phyloP scores from a whole-genome alignment of 169 alveolate genomes.

The Plasmodium adleri region DNA sequence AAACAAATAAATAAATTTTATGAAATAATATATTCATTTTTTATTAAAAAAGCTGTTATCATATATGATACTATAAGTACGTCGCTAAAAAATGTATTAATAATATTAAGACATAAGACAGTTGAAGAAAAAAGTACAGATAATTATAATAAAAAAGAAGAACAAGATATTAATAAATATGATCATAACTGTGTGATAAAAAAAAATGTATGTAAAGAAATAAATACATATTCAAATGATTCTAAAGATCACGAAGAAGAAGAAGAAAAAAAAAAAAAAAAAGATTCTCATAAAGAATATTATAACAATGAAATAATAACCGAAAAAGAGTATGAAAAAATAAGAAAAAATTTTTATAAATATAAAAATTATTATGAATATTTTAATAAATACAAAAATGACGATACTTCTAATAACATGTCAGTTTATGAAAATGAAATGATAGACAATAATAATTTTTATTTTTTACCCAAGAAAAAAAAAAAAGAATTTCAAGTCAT shows the following conservation, averaged over 20 bases:
- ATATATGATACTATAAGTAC: too few relatives aligned
- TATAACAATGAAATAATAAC: not conserved
- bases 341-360: constrained; percentile 25
- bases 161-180: not conserved
- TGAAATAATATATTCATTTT: too few relatives aligned
- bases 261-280: not conserved
- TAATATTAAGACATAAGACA: too few relatives aligned
- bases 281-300: not conserved
- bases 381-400: constrained; percentile 1
- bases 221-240: not conserved
- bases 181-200: not conserved
- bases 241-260: not conserved
- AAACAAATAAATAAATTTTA: too few relatives aligned
- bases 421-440: not conserved
- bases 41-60: too few relatives aligned
- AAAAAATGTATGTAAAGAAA: not conserved
- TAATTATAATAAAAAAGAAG: not conserved
- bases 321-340: not conserved
- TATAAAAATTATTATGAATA: constrained; percentile 32
- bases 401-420: not conserved
- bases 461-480: not conserved
- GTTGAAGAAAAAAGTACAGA: too few relatives aligned
- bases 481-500: constrained; percentile 31
- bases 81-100: too few relatives aligned
- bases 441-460: not conserved